phyloP scores from a whole-genome alignment of 495 filamentous ascomycete genomes.

The Trichoderma erinaceum region DNA sequence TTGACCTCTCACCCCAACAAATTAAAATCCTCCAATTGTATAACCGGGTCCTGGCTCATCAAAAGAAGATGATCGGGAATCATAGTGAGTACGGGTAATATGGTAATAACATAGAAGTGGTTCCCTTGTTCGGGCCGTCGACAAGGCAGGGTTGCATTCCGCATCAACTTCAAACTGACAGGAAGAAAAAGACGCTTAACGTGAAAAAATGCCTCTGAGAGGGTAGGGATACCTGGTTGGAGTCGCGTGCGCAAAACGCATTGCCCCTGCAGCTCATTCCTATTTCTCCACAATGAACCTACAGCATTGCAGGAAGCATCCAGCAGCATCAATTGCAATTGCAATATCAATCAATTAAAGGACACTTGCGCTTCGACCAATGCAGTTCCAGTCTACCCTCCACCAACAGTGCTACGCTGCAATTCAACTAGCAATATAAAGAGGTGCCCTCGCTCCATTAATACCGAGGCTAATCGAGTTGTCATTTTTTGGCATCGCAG shows the following conservation, averaged over 20 bases:
- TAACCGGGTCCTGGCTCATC: too few species aligned
- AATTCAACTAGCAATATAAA: not conserved
- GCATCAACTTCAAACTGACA: not conserved
- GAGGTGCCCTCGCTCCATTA: too few species aligned
- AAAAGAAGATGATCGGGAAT: too few species aligned
- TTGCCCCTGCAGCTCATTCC: too few species aligned
- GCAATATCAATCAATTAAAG: constrained; percentile 3
- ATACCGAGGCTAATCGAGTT: not conserved
- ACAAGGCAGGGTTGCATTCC: not conserved
- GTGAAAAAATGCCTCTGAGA: not conserved
- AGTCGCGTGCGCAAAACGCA: not conserved
- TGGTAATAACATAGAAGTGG: not conserved
- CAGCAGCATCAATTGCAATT: not conserved
- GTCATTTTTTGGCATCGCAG: constrained; percentile 1
- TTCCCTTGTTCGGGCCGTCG: not conserved
- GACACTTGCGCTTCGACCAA: not conserved
- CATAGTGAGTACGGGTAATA: too few species aligned
- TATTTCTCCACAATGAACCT: not conserved
- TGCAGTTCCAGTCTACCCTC: not conserved
- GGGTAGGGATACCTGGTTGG: not conserved
- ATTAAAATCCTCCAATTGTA: too few species aligned
- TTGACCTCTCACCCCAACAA: too few species aligned
- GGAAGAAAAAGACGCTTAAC: too few species aligned
- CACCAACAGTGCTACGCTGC: not conserved
- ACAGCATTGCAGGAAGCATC: not conserved